phyloP scores from a whole-genome alignment of 805 yeast species.

The Candida vartiovaarae region DNA sequence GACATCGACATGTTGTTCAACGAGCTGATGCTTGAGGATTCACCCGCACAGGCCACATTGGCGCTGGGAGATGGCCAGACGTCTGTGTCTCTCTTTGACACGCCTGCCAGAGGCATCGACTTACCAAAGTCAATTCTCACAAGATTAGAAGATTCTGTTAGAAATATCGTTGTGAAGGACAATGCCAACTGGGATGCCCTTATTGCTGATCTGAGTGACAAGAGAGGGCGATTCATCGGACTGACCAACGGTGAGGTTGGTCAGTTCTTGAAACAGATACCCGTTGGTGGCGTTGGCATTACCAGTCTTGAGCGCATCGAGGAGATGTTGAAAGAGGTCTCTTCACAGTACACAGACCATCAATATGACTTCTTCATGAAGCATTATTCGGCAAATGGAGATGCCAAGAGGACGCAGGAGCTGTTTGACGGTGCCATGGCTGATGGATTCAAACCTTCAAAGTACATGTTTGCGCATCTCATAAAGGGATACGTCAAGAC shows the following conservation, averaged over 20 bases:
- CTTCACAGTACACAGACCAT: conserved; percentile 1
- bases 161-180: conserved; percentile 32
- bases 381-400: conserved; percentile 26
- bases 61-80: not conserved
- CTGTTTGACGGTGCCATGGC: conserved; percentile 22
- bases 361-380: conserved; percentile 32
- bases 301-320: conserved; percentile 25
- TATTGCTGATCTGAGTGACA: conserved; percentile 11
- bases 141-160: conserved; percentile 35
- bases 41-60: not conserved
- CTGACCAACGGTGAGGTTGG: conserved; percentile 26
- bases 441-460: conserved; percentile 23
- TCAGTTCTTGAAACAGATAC: conserved; percentile 31
- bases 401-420: conserved; percentile 26
- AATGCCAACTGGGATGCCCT: conserved; percentile 39
- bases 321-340: conserved; percentile 24
- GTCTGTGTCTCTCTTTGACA: conserved; percentile 14
- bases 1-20: conserved; percentile 16
- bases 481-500: conserved; percentile 36
- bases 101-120: conserved; percentile 19
- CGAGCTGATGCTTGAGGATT: conserved; percentile 7
- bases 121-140: conserved; percentile 31
- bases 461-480: conserved; percentile 34
- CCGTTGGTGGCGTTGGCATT: conserved; percentile 24
- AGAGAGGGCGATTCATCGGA: conserved; percentile 30